Conservation (phyloP, 1,284 basidiomycete species). For the Leccinum pachyderme region DNA sequence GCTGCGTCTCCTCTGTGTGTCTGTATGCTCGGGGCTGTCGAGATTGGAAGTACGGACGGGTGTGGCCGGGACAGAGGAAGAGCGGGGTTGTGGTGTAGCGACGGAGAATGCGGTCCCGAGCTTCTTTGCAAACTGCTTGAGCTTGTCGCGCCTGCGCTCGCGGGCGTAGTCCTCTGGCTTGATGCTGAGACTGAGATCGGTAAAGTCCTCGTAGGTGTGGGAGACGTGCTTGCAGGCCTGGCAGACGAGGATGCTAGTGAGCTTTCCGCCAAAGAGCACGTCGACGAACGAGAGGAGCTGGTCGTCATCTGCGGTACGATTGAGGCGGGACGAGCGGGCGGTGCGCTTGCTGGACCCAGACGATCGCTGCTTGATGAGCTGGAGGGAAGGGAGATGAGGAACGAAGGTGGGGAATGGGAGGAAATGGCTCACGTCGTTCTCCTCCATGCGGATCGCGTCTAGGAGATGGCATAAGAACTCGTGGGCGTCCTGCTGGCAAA, state of each 20-base stretch:
- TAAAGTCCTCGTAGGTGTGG: constrained; percentile 84
- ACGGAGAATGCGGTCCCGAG: constrained; percentile 36
- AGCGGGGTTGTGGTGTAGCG: constrained; percentile 36
- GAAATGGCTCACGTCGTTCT: constrained; percentile 70
- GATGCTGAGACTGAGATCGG: constrained; percentile 86
- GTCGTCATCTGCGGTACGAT: constrained; percentile 28
- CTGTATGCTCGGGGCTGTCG: constrained; percentile 27
- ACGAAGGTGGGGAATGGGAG: neutral
- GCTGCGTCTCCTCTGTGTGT: constrained; percentile 38
- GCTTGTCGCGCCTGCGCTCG: constrained; percentile 66
- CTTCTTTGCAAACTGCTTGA: constrained; percentile 69
- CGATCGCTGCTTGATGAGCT: constrained; percentile 75
- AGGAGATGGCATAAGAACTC: constrained; percentile 87
- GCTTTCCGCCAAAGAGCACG: constrained; percentile 84
- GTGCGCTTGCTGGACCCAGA: constrained; percentile 30
- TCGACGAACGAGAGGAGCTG: constrained; percentile 77
- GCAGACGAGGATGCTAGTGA: constrained; percentile 90
- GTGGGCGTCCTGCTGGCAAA: constrained; percentile 92
- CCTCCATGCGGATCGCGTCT: constrained; percentile 95
- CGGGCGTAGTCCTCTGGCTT: constrained; percentile 74
- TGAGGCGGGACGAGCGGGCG: constrained; percentile 1
- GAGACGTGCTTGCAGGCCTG: constrained; percentile 91
- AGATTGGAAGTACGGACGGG: constrained; percentile 32
- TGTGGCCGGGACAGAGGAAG: constrained; percentile 54
- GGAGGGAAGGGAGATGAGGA: constrained; percentile 9